Conservation (phyloP, 352 stramenopile species). For the Phytopythium aichiense region DNA sequence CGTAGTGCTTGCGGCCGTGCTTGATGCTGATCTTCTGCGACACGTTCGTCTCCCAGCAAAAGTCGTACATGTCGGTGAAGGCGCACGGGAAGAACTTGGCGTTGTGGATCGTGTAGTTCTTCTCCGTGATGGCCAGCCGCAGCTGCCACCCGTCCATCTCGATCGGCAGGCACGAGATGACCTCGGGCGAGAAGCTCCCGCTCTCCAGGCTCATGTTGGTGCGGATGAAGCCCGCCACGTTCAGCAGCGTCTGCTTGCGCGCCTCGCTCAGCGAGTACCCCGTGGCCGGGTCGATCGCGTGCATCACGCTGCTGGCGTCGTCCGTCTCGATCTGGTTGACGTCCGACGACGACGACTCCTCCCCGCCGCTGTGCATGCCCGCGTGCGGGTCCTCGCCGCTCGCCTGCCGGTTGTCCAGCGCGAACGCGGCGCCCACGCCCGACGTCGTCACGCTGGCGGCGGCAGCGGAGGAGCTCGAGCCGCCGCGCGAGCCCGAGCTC, state of each 20-base stretch:
- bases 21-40: slow-evolving; percentile 73
- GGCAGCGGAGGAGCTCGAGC: slow-evolving; percentile 6
- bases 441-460: slow-evolving; percentile 13
- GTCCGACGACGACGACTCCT: slow-evolving; percentile 38
- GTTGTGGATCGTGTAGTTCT: slow-evolving; percentile 89
- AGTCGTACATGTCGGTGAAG: slow-evolving; percentile 74
- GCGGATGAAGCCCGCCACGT: slow-evolving; percentile 71
- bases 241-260: slow-evolving; percentile 57
- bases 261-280: slow-evolving; percentile 61
- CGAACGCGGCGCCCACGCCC: slow-evolving; percentile 22
- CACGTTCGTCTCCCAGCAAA: slow-evolving; percentile 86
- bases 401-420: slow-evolving; percentile 23
- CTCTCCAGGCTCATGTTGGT: slow-evolving; percentile 83
- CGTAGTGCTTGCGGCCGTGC: slow-evolving; percentile 78
- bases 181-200: slow-evolving; percentile 76
- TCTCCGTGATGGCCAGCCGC: slow-evolving; percentile 79
- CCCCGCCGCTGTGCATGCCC: slow-evolving; percentile 33
- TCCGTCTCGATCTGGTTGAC: slow-evolving; percentile 62
- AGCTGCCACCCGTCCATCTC: slow-evolving; percentile 87
- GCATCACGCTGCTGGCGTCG: slow-evolving; percentile 34
- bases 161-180: slow-evolving; percentile 84
- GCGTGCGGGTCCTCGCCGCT: not conserved
- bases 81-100: slow-evolving; percentile 85
- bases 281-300: slow-evolving; percentile 49
- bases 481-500: slow-evolving; percentile 42